Conservation (phyloP, 1,139 yeast species). For the Geotrichum phurueaensis region DNA sequence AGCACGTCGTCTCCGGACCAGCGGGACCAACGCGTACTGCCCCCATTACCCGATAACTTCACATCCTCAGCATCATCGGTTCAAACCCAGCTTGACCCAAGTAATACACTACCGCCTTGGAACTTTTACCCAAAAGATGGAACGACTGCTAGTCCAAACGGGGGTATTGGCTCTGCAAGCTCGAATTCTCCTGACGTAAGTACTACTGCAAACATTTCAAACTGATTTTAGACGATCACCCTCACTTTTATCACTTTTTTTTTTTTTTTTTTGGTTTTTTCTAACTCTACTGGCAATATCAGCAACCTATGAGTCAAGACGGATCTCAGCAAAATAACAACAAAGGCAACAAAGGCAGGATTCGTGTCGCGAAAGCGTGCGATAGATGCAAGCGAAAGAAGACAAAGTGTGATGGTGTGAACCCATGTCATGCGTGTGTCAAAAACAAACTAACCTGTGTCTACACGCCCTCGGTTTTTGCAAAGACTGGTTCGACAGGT, state of each 20-base stretch:
- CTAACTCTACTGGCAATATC: neutral
- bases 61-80: neutral
- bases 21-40: neutral
- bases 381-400: slow-evolving; percentile 55
- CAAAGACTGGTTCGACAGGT: neutral
- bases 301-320: neutral
- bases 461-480: slow-evolving; percentile 20
- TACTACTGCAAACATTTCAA: too few species aligned
- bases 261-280: too few species aligned
- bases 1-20: neutral
- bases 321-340: neutral
- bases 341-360: slow-evolving; percentile 5
- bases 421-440: slow-evolving; percentile 50
- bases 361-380: slow-evolving; percentile 51
- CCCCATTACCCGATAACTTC: neutral
- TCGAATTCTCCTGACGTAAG: neutral
- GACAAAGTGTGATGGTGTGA: slow-evolving; percentile 55
- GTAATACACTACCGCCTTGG: neutral
- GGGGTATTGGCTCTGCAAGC: neutral
- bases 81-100: neutral
- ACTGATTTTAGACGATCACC: too few species aligned
- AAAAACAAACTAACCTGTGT: slow-evolving; percentile 44
- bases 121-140: neutral
- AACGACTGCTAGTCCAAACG: neutral
- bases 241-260: too few species aligned